These are phyloP conservation scores for Sextonia rubra DNA, from an alignment of 164 flowering plant genomes.

Conservation along the genomic window DNA sequence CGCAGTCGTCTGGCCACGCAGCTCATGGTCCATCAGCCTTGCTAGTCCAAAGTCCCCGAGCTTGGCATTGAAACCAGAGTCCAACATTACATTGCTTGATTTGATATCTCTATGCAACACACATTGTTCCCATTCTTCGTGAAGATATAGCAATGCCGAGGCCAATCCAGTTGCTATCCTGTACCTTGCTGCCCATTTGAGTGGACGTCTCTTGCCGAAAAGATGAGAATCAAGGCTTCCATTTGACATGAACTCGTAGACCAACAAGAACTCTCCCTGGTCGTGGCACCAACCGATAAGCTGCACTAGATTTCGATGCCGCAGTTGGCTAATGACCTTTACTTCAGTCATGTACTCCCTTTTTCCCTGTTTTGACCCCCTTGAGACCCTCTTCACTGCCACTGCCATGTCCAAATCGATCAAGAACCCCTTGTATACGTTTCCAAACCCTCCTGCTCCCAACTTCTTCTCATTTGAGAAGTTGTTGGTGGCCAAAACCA, in stretches of 20 bases:
- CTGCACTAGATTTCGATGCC: conserved; percentile 40
- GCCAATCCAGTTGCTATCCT: conserved; percentile 7
- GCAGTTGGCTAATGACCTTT: conserved; percentile 33
- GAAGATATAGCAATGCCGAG: conserved; percentile 25
- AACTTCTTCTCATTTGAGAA: conserved; percentile 39
- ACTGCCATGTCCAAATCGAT: conserved; percentile 23
- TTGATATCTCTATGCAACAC: conserved; percentile 53
- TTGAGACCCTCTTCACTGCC: conserved; percentile 48
- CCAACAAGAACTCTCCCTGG: conserved; percentile 18
- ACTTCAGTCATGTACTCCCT: conserved; percentile 53
- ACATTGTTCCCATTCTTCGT: conserved; percentile 43
- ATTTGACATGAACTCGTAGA: conserved; percentile 43
- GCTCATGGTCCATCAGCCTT: conserved; percentile 7
- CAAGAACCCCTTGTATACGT: conserved; percentile 46
- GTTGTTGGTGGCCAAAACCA: conserved; percentile 41
- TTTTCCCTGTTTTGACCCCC: conserved; percentile 39
- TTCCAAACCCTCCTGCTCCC: conserved; percentile 62
- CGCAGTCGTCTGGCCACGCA: conserved; percentile 18
- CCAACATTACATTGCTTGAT: conserved; percentile 53
- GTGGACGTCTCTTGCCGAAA: conserved; percentile 20
- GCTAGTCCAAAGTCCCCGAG: conserved; percentile 10
- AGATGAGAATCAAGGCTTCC: conserved; percentile 41
- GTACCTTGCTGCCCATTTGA: conserved; percentile 12
- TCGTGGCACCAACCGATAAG: conserved; percentile 12
- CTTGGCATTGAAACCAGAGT: conserved; percentile 15